phyloP scores from a whole-genome alignment of 2,329 filamentous ascomycete species.

The Fusarium nisikadoi region DNA sequence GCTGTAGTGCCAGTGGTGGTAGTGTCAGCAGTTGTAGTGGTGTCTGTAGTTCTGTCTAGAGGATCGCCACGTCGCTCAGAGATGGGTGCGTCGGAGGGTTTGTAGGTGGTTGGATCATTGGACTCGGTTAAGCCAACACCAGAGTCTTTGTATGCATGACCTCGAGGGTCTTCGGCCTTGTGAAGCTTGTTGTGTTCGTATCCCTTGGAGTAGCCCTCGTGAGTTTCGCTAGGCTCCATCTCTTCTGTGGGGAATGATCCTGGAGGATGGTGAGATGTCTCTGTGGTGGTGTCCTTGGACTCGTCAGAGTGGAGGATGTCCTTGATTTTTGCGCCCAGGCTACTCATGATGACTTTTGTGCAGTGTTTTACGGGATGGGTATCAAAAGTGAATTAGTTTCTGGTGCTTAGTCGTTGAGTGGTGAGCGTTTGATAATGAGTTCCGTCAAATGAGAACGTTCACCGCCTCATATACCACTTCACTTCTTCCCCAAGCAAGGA shows the following conservation, averaged over 20 bases:
- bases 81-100: background rate
- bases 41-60: background rate
- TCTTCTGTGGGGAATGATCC: slow-evolving; percentile 36
- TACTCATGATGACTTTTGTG: background rate
- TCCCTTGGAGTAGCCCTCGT: slow-evolving; percentile 1
- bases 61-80: slow-evolving; percentile 5
- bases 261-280: slow-evolving; percentile 22
- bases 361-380: background rate
- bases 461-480: slow-evolving; percentile 20
- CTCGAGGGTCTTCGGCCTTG: slow-evolving; percentile 34
- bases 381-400: background rate
- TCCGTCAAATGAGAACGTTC: background rate
- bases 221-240: slow-evolving; percentile 13
- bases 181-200: slow-evolving; percentile 37
- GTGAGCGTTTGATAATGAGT: background rate
- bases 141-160: slow-evolving; percentile 31
- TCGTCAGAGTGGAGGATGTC: slow-evolving; percentile 11
- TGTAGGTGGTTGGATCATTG: background rate
- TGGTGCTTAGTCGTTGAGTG: background rate
- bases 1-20: background rate
- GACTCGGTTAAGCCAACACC: slow-evolving; percentile 20
- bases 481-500: background rate
- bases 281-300: slow-evolving; percentile 5
- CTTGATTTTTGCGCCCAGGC: slow-evolving; percentile 27
- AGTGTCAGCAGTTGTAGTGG: background rate